Evolutionary conservation across 139 green algal genomes (phyloP), one percentile per base, ranked within the genome.

Genomic region (Chlorella sp.): DNA sequence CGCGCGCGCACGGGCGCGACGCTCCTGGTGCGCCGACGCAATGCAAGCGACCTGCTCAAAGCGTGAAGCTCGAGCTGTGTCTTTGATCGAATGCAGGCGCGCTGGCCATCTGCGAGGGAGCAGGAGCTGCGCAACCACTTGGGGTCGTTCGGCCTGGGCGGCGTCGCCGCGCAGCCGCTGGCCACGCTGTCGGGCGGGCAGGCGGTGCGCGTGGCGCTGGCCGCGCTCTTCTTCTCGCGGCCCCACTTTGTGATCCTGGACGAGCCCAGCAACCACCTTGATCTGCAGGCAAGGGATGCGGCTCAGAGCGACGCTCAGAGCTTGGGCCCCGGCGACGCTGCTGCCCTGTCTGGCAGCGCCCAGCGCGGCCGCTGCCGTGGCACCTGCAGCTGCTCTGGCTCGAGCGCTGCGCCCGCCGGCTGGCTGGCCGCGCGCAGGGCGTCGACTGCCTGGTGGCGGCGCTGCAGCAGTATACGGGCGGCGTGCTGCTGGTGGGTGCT

Each of bases 191-290:
- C 84, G 2, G 73, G 80, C 31, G 80, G 95, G 0, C 95, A 99
- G 86, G 98, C 98, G 86, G 92, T 84, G 67, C 80, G 95, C 0
- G 64, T 86, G 29, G 46, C 81, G 27, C 65, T 84, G 31, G 81
- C 83, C 35, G 79, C 85, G 69, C 73, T 94, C 70, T 96, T 93
- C 8, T 96, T 84, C 58, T 87, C 74, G 23, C 91, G 94, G 71
- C 93, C 93, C 8, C 90, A 96, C 81, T 87, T 96, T 63, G 82
- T 97, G 77, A 82, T 97, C 55, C 82, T 97, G 64, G 93, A 97
- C 38, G 92, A 93, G 83, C 92, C 90, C 3, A 87, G 77, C 70
- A 98, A 98, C 84, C 93, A 97, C 71, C 69, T 97, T 48, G 93
- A 97, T 83, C 91, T 97, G 42, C 92, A 97, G n/a, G n/a, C n/a